A percentile compares a stretch with the other conserved stretches of the same genome.
These are phyloP conservation scores for Arabidopsis hybrid DNA, from an alignment of 441 rosid species.

Conservation along the genomic window DNA sequence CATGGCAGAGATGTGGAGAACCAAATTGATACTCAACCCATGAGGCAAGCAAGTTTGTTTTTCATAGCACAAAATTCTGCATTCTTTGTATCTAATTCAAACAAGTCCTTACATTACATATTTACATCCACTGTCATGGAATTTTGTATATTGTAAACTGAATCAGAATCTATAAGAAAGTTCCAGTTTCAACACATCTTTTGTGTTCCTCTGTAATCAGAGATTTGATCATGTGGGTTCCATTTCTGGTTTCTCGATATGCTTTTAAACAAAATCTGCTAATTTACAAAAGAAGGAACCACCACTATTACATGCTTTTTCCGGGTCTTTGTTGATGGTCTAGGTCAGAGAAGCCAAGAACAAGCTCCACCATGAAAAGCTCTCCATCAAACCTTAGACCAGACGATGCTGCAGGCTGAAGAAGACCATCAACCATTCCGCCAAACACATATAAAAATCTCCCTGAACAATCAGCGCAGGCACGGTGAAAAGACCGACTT, in stretches of 20 bases:
- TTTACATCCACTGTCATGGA: conserved; percentile 29
- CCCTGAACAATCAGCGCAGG: conserved; percentile 80
- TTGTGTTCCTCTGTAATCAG: conserved; percentile 2
- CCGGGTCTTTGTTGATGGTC: conserved; percentile 23
- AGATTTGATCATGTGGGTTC: background rate
- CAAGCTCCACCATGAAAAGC: conserved; percentile 74
- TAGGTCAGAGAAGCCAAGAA: conserved; percentile 48
- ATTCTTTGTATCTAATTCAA: conserved; percentile 21
- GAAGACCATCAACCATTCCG: conserved; percentile 83
- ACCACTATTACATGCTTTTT: conserved; percentile 23
- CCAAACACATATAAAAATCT: conserved; percentile 68
- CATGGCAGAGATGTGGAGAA: conserved; percentile 90
- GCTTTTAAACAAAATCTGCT: conserved; percentile 22
- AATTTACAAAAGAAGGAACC: conserved; percentile 23
- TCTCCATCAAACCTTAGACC: conserved; percentile 80
- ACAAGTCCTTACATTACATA: conserved; percentile 34
- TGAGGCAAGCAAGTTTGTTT: conserved; percentile 21
- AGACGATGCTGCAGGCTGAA: conserved; percentile 58
- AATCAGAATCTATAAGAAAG: conserved; percentile 30
- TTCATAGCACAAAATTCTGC: conserved; percentile 16
- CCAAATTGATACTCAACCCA: conserved; percentile 62
- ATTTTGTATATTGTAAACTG: conserved; percentile 40
- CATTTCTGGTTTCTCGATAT: conserved; percentile 25
- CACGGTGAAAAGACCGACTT: conserved; percentile 80
- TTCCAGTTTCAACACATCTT: background rate